Evolutionary conservation across 371 early-diverging fungal genomes (phyloP), one percentile per base, ranked within the genome.

Genomic region (Apophysomyces trapeziformis): DNA sequence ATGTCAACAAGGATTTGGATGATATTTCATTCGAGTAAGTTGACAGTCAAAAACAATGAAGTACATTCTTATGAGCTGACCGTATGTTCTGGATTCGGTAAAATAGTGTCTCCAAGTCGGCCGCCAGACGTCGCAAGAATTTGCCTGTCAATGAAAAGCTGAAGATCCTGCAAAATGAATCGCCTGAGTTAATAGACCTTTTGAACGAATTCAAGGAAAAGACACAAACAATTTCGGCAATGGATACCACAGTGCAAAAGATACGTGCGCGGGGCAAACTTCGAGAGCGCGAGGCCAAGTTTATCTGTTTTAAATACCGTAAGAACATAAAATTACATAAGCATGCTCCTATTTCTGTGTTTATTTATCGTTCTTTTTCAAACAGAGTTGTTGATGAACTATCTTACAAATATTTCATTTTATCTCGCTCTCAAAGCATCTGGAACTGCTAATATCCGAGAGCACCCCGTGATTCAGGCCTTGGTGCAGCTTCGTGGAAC

Each of bases 371-470:
- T 26, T 26, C 32, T 2, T 26, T 26, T 26, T 26, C 32, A 26
- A 26, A 26, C 61, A 74, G 72, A 83, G 60, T 66, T 77, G 1
- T 56, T 78, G 21, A 77, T 91, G 74, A 88, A 87, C 64, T 97
- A 96, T 72, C 77, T 96, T 68, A 92, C 90, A 66, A 97, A 97
- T 67, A 86, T 96, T 61, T 88, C 96, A 18, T 96, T 95, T 62
- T 96, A 95, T 74, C 83, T 97, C 61, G 86, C 87, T 1, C 69
- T 94, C 54, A 93, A 92, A 70, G 87, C 94, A 14, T 88, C 90
- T 13, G 84, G 82, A 5, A 47, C 83, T 0, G 71, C 75, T 12
- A 80, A 87, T 61, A 68, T 92, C 45, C 87, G 84, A 50, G 85
- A 89, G 58, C 97, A 96, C 74, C 96, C 96, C 8, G 93, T 96